Evolutionary conservation across 2,329 filamentous ascomycete species (phyloP).

Genomic region (Ophiostoma quercus): DNA sequence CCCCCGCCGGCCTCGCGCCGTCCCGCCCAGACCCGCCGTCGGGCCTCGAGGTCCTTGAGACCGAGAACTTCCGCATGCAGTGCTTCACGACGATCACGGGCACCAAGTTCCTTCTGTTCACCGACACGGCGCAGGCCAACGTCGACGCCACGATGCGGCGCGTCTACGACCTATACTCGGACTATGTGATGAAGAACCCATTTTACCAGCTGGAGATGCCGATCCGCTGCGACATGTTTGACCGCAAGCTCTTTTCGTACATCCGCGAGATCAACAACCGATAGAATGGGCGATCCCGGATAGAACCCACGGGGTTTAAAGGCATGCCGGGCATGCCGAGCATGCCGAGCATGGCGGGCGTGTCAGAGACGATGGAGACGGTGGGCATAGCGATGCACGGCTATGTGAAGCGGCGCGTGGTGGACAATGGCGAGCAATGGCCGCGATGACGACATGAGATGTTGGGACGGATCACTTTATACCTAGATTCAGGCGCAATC

Average conservation of each 20-base stretch:
- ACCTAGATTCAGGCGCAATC: neutral
- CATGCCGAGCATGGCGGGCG: neutral
- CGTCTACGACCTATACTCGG: constrained; percentile 91
- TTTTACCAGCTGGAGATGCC: constrained; percentile 99
- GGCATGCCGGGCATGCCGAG: neutral
- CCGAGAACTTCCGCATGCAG: constrained; percentile 88
- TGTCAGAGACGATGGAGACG: neutral
- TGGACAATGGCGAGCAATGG: constrained; percentile 5
- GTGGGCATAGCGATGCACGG: constrained; percentile 12
- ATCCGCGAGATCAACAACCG: constrained; percentile 66
- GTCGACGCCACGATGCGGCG: constrained; percentile 76
- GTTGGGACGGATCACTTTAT: neutral
- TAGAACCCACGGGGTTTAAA: neutral
- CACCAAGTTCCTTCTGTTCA: constrained; percentile 93
- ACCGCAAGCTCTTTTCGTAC: constrained; percentile 76
- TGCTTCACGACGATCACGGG: constrained; percentile 95
- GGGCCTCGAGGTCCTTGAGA: constrained; percentile 88
- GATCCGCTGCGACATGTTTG: constrained; percentile 89
- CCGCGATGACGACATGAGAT: constrained; percentile 4
- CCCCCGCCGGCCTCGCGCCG: constrained; percentile 31
- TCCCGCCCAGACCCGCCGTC: constrained; percentile 60
- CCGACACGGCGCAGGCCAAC: constrained; percentile 80
- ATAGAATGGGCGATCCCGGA: constrained; percentile 29
- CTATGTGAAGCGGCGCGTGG: neutral
- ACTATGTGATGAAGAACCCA: constrained; percentile 99